Base-by-base conservation (phyloP, 2,329 filamentous ascomycete species). In the Xylaria sp. region DNA sequence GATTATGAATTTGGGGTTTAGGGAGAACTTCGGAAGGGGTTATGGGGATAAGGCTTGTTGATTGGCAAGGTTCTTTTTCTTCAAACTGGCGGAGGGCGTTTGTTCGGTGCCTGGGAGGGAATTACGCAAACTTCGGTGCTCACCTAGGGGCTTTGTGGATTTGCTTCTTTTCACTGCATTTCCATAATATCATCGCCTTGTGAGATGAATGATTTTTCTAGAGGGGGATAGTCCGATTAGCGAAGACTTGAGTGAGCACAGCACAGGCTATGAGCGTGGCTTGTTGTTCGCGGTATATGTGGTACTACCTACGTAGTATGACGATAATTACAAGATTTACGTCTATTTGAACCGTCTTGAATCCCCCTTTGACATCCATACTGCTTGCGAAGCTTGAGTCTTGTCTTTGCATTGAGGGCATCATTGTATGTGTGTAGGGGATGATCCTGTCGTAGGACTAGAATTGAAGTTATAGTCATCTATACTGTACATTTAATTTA, bases 1-100 rank as follows among this genome's bases (percentile, higher is more conserved):
- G 33, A 53, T 46, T 48, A 44, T 11, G 23, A 53, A 44, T 40
- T 38, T 40, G 9, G 49, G 36, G 36, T 54, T 63, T 49, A 57
- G 48, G 23, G 23, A 23, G 23, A 23, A 28, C 58, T 63, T 59
- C 62, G 33, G 26, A 56, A 38, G n/a, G 23, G 26, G 49, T 17
- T 15, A 54, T 23, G 36, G 49, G 33, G 36, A 46, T 4, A 44
- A 23, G 57, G 33, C 20, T 59, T 40, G 13, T 33, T 33, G 28
- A 56, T 13, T 5, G 46, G 65, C 44, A 62, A 17, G 49, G 58
- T 28, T 60, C 33, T 46, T 61, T 61, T 59, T 26, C 48, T 42
- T 61, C 62, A 28, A 42, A 26, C 23, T 42, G 26, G 42, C 36
- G 38, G 54, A 38, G 11, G 67, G 65, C 65, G 65, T 69, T 67